These are phyloP conservation scores for Saccharomycopsis selenospora DNA, from an alignment of 805 yeast species.

Conservation along the genomic window DNA sequence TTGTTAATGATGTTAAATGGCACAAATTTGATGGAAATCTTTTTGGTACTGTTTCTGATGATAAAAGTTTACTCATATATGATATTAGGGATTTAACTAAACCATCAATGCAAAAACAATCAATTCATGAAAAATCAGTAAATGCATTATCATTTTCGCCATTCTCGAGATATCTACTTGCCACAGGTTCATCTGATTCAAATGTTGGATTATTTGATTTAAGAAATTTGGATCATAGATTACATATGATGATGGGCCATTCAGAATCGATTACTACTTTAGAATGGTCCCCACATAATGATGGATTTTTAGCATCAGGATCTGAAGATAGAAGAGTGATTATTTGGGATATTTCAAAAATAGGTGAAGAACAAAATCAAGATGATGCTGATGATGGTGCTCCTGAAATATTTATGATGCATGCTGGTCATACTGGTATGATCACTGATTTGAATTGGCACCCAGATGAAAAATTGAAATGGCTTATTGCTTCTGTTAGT, in stretches of 20 bases:
- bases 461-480: conserved; percentile 49
- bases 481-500: conserved; percentile 59
- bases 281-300: conserved; percentile 72
- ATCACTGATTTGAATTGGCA: conserved; percentile 69
- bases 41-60: conserved; percentile 74
- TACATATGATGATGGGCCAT: conserved; percentile 79
- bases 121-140: conserved; percentile 34
- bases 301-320: conserved; percentile 72
- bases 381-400: conserved; percentile 91
- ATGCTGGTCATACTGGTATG: conserved; percentile 81
- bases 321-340: conserved; percentile 72
- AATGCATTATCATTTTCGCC: conserved; percentile 63
- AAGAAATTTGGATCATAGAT: conserved; percentile 39
- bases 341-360: conserved; percentile 70
- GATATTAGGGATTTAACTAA: conserved; percentile 40
- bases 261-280: conserved; percentile 61
- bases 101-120: conserved; percentile 26
- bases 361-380: conserved; percentile 78
- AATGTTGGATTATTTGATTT: conserved; percentile 60
- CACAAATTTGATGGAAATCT: conserved; percentile 42
- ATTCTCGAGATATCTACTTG: conserved; percentile 50
- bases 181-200: conserved; percentile 64
- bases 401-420: conserved; percentile 85
- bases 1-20: conserved; percentile 76
- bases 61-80: conserved; percentile 44